Conservation (phyloP, 768 basidiomycete genomes). For the Sporobolomyces phaffii region DNA sequence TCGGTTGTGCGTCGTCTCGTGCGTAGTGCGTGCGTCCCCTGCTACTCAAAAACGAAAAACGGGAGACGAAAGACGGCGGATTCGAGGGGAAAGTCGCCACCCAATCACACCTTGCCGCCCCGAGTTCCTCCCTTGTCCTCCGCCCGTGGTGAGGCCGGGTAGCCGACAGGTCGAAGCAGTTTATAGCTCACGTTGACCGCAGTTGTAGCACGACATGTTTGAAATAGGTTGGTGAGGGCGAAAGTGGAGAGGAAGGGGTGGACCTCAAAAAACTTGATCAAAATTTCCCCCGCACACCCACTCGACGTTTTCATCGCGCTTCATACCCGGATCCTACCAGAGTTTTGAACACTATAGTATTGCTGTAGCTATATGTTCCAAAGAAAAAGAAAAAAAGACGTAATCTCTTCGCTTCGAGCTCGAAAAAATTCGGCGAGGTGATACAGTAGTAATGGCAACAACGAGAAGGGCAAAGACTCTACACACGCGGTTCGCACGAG, state of each 20-base stretch:
- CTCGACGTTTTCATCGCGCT: no score
- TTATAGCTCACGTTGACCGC: constrained; percentile 32
- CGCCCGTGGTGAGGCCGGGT: neutral
- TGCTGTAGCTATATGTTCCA: no score
- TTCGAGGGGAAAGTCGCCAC: neutral
- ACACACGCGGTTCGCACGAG: neutral
- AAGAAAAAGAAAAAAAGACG: no score
- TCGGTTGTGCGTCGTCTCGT: neutral
- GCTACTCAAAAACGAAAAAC: neutral
- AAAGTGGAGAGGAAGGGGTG: neutral
- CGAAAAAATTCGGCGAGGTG: no score
- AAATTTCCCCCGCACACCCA: neutral
- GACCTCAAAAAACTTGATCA: no score
- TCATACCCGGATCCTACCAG: no score
- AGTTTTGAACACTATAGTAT: no score
- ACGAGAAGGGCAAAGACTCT: neutral
- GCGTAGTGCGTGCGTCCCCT: constrained; percentile 8
- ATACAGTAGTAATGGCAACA: neutral
- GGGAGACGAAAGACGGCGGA: neutral
- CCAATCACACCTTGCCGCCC: neutral
- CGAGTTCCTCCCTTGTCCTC: neutral
- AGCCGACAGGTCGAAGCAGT: neutral
- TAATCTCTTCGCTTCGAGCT: no score
- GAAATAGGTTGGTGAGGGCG: neutral
- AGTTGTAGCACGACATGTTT: constrained; percentile 37